Evolutionary conservation across 2,329 filamentous ascomycete species (phyloP).

Genomic region (Talaromyces albobiverticillius): DNA sequence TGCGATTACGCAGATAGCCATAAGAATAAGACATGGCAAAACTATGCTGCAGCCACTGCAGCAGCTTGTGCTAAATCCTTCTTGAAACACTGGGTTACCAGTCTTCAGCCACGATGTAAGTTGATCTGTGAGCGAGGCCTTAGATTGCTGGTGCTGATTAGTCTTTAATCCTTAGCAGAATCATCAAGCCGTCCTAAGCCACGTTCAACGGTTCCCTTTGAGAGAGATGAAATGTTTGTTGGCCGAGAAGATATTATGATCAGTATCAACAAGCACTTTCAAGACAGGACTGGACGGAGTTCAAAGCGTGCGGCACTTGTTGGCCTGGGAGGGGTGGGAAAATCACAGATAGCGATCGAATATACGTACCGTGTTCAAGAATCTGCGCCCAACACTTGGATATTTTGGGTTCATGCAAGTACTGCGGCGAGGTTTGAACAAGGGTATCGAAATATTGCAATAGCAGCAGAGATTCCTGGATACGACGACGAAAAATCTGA

Average conservation of each 20-base stretch:
- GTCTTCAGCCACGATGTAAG: not conserved
- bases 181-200: no score
- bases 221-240: not conserved
- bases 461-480: conserved; percentile 27
- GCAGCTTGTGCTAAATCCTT: conserved; percentile 21
- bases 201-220: not conserved
- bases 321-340: conserved; percentile 28
- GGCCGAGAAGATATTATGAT: no score
- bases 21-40: conserved; percentile 36
- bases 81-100: not conserved
- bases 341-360: not conserved
- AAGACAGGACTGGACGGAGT: no score
- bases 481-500: conserved; percentile 28
- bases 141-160: no score
- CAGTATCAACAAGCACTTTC: no score
- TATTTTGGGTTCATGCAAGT: conserved; percentile 31
- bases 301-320: conserved; percentile 27
- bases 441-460: conserved; percentile 34
- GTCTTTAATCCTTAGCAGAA: no score
- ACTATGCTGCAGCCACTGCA: conserved; percentile 28
- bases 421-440: conserved; percentile 33
- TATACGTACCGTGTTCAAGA: not conserved
- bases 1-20: conserved; percentile 36
- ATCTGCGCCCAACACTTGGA: no score
- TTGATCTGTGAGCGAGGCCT: no score